Conservation (phyloP, 306 rosid species). For the Crotalaria pallida region DNA sequence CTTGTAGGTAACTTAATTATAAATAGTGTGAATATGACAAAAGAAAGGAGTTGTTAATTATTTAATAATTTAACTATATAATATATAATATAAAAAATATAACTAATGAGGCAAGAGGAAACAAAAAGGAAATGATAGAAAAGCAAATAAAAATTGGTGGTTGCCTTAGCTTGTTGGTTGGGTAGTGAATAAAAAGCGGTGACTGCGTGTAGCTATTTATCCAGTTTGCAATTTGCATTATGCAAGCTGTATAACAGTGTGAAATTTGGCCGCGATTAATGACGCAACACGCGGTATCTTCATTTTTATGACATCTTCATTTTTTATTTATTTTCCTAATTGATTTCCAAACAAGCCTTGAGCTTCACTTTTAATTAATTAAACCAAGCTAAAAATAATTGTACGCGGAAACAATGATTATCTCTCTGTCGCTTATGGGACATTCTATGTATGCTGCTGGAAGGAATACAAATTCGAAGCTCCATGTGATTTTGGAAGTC, state of each 20-base stretch:
- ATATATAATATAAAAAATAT: background rate
- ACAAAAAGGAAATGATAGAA: background rate
- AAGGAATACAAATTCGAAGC: background rate
- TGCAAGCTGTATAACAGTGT: constrained; percentile 28
- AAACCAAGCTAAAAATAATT: background rate
- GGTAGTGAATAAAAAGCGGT: constrained; percentile 7
- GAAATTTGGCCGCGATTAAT: constrained; percentile 44
- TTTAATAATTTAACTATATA: background rate
- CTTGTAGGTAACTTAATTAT: background rate
- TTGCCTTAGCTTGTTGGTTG: background rate
- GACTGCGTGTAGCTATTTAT: constrained; percentile 19
- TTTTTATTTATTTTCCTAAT: background rate
- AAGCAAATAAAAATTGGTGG: background rate
- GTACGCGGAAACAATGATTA: constrained; percentile 42
- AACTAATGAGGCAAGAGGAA: no score
- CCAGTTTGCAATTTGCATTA: background rate
- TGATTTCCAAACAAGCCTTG: background rate
- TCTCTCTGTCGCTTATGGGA: constrained; percentile 15
- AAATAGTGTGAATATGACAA: background rate
- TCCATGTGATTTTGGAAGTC: background rate
- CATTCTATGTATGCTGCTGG: constrained; percentile 23
- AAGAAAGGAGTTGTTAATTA: background rate
- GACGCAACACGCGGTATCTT: constrained; percentile 60
- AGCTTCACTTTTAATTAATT: background rate
- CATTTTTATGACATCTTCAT: constrained; percentile 2